Evolutionary conservation across 805 yeast genomes (phyloP).

Genomic region (Torulaspora microellipsoides): DNA sequence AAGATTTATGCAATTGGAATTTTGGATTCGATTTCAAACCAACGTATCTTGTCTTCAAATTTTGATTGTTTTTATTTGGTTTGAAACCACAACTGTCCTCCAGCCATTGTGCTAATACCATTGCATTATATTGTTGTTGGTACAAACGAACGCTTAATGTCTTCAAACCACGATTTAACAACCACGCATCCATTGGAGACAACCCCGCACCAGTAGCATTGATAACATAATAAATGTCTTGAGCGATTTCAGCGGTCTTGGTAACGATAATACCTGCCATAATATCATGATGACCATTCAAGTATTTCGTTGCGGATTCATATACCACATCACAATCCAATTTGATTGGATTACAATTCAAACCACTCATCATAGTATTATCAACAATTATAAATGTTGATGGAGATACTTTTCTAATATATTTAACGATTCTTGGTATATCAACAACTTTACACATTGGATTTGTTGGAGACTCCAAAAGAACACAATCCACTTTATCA

Average conservation of each 20-base stretch:
- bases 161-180: constrained; percentile 80
- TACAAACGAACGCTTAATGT: constrained; percentile 83
- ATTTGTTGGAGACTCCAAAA: constrained; percentile 85
- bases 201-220: constrained; percentile 90
- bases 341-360: constrained; percentile 78
- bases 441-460: constrained; percentile 88
- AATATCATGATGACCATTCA: constrained; percentile 92
- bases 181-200: constrained; percentile 91
- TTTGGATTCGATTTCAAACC: constrained; percentile 81
- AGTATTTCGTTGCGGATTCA: constrained; percentile 88
- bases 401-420: constrained; percentile 66
- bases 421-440: constrained; percentile 57
- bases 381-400: constrained; percentile 76
- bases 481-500: constrained; percentile 56
- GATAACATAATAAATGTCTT: constrained; percentile 66
- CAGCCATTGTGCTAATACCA: constrained; percentile 69
- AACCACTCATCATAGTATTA: constrained; percentile 96
- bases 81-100: constrained; percentile 53
- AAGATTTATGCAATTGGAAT: constrained; percentile 68
- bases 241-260: constrained; percentile 57
- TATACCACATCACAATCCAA: constrained; percentile 88
- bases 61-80: constrained; percentile 7
- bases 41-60: constrained; percentile 67
- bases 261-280: constrained; percentile 93
- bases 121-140: constrained; percentile 80